Evolutionary conservation across 2,329 filamentous ascomycete genomes (phyloP), one percentile per base, ranked within the genome.

Genomic region (Emmonsiellopsis sp.): DNA sequence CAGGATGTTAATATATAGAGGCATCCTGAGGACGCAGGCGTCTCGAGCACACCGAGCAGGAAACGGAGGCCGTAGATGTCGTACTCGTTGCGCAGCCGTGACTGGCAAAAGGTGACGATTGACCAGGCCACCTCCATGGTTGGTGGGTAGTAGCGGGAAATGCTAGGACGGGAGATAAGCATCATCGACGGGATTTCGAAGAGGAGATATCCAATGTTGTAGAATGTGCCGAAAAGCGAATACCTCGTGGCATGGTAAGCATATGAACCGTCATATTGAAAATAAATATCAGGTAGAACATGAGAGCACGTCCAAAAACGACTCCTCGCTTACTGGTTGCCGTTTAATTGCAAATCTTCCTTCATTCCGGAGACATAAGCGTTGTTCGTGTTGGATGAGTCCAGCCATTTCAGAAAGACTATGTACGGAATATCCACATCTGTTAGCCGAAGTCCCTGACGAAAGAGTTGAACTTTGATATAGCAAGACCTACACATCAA

Each of bases 21-120:
- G 16, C 86, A 83, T 3, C 85, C 69, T 0, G 85, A 84, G 62
- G 87, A 87, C 69, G 87, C 87, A 1, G 79, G 84, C 1, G 76
- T 76, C 62, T 87, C 84, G 0, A 81, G 74, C 74, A 83, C 83
- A 54, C 84, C 84, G 15, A 89, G 70, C 59, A 89, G 83, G 80
- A 83, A 86, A 16, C 83, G 74, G 16, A 86, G 65, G 2, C 83
- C 78, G 64, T 89, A 81, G 60, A 89, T 75, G 0, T 84, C 83
- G 9, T 75, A 70, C 60, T 85, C 88, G 60, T 82, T 84, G 54
- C 73, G 66, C 2, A 75, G 76, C 1, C 77, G 72, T 0, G 64
- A 64, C 45, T 68, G 66, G 5, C 62, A 62, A 47, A 68, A 69
- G 7, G 67, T 70, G 38, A 66, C 63, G 7, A 68, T 60, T 11